phyloP scores from a whole-genome alignment of 352 stramenopile species.

The Globisporangium acanthophoron region DNA sequence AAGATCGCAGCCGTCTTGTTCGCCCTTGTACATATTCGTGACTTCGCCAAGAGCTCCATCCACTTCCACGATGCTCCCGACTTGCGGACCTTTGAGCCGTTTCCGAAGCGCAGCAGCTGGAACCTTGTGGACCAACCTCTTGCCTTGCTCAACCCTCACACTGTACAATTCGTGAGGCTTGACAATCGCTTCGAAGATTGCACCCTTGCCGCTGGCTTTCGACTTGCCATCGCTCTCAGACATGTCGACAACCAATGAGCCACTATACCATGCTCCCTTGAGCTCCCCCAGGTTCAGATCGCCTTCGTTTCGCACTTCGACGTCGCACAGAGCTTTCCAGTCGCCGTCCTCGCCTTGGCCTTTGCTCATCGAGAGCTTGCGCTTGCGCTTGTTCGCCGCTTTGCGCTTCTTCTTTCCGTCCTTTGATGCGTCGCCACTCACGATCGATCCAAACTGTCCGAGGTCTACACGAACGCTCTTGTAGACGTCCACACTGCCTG shows the following conservation, averaged over 20 bases:
- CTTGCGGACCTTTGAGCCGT: constrained; percentile 30
- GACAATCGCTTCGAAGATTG: constrained; percentile 16
- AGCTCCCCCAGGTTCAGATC: constrained; percentile 29
- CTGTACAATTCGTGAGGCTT: constrained; percentile 19
- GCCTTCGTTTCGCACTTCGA: constrained; percentile 51
- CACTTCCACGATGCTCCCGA: constrained; percentile 69
- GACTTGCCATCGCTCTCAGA: not conserved
- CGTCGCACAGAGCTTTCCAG: constrained; percentile 18
- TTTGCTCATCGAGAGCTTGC: constrained; percentile 25
- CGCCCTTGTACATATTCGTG: constrained; percentile 31
- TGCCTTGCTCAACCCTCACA: constrained; percentile 36
- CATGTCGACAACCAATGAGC: constrained; percentile 21
- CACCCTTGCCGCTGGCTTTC: not conserved
- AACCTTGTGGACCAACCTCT: constrained; percentile 40
- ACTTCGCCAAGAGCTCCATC: constrained; percentile 62
- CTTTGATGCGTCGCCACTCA: constrained; percentile 10
- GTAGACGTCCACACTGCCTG: constrained; percentile 42
- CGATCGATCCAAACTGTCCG: constrained; percentile 34
- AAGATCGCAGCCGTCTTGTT: constrained; percentile 9
- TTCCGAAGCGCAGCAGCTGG: constrained; percentile 34
- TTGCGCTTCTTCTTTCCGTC: constrained; percentile 57
- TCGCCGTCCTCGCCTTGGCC: constrained; percentile 6
- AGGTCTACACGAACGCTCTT: constrained; percentile 38
- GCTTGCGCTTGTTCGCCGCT: constrained; percentile 51
- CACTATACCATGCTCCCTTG: constrained; percentile 57